phyloP scores from a whole-genome alignment of 1,284 basidiomycete genomes.

The Phellopilus nigrolimitatus region DNA sequence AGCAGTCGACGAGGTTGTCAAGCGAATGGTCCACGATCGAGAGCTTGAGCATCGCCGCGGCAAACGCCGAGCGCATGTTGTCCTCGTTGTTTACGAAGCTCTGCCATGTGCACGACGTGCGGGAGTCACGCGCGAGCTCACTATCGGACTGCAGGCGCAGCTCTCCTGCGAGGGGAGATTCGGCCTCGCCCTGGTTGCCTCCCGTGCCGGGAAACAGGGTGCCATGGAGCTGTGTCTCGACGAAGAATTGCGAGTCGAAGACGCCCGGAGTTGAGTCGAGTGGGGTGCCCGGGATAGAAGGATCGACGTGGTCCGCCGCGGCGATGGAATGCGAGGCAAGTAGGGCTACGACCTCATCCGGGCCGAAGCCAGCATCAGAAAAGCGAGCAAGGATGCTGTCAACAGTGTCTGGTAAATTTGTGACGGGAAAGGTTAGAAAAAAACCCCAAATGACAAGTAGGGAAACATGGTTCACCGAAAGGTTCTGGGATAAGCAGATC shows the following conservation, averaged over 20 bases:
- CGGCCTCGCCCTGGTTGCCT: no score
- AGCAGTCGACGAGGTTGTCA: slow-evolving; percentile 21
- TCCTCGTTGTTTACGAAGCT: slow-evolving; percentile 33
- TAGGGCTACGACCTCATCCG: slow-evolving; percentile 38
- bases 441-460: not conserved
- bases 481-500: slow-evolving; percentile 37
- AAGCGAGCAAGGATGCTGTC: slow-evolving; percentile 36
- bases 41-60: slow-evolving; percentile 24
- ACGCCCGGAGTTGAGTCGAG: slow-evolving; percentile 36
- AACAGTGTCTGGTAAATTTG: slow-evolving; percentile 29
- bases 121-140: slow-evolving; percentile 27
- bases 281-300: slow-evolving; percentile 30
- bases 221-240: slow-evolving; percentile 33
- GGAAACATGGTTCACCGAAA: slow-evolving; percentile 23
- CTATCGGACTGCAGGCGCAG: slow-evolving; percentile 40
- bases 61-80: slow-evolving; percentile 31
- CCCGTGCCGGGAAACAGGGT: no score
- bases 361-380: slow-evolving; percentile 36
- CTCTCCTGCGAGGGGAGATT: slow-evolving; percentile 31
- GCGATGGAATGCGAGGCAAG: slow-evolving; percentile 39
- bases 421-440: not conserved
- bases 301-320: slow-evolving; percentile 31
- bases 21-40: slow-evolving; percentile 17
- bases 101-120: slow-evolving; percentile 38
- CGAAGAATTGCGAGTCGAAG: slow-evolving; percentile 38